A percentile compares a stretch with the other conserved stretches of the same genome.
Evolutionary conservation across 495 filamentous ascomycete species (phyloP).

Genomic region (Tetracladium marchalianum): DNA sequence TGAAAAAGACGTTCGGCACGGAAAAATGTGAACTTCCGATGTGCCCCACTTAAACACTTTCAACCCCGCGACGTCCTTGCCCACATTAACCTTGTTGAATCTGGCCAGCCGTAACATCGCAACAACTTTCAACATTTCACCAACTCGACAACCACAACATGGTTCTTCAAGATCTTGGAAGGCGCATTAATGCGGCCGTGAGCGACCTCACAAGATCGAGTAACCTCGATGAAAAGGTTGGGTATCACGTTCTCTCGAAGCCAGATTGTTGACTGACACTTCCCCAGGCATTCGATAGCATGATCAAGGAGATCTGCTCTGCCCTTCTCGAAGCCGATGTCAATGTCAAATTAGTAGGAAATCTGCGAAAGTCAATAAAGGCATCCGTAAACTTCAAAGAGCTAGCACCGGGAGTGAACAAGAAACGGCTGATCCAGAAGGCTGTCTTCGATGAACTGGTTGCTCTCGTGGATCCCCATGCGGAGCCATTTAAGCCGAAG

Average conservation of each 20-base stretch:
- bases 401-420: conserved; percentile 79
- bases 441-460: conserved; percentile 97
- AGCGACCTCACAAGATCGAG: conserved; percentile 84
- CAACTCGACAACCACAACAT: conserved; percentile 35
- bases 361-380: conserved; percentile 89
- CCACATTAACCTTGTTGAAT: too few species aligned
- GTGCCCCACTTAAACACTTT: not conserved
- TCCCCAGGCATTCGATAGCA: conserved; percentile 80
- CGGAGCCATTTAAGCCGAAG: conserved; percentile 91
- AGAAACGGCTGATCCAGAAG: conserved; percentile 97
- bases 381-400: conserved; percentile 86
- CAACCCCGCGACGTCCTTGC: not conserved
- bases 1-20: conserved; percentile 6
- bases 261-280: not conserved
- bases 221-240: conserved; percentile 92
- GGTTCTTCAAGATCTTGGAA: conserved; percentile 97
- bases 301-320: conserved; percentile 94
- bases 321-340: conserved; percentile 93
- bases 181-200: conserved; percentile 95
- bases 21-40: not conserved
- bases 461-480: conserved; percentile 89
- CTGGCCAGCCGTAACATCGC: not conserved
- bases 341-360: conserved; percentile 87
- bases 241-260: conserved; percentile 1
- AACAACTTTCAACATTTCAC: not conserved